Evolutionary conservation across 331 rosid species (phyloP), one percentile per base, ranked within the genome.

Genomic region (Pyracantha coccinea): DNA sequence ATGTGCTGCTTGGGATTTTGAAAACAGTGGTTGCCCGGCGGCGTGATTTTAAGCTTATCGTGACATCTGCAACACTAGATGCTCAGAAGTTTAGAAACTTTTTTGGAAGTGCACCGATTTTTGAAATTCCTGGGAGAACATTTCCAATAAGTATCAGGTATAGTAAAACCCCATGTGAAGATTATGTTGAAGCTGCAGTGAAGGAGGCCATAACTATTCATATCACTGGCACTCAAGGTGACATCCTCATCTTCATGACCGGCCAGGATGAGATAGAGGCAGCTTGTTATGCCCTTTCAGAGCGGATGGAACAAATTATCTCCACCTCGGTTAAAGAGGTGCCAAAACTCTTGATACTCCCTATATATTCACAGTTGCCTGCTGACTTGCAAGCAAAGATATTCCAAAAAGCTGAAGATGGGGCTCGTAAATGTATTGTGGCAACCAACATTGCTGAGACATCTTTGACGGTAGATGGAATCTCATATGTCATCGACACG

Each of bases 221-320:
- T 82, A 90, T 95, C 83, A 88, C 97, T 28, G 87, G 97, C 71
- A 90, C 96, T 67, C 89, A 93, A 0, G 99, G 97, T 75, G 99
- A 95, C 84, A 89, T 95, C 76, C 99, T 95, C 69, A 95, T 92
- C 77, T 95, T 95, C 84, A 92, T 92, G 99, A 95, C 97, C 13
- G 97, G 99, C 75, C 97, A 92, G 84, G 99, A 95, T 73, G 99
- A 95, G 92, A 95, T 95, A 24, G 99, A 95, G 86, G 99, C 99
- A 31, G 97, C 97, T 62, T 95, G 99, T 83, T 90, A 86, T 79
- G 76, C 99, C 75, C 92, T 95, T 68, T 93, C 96, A 12, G 99
- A 95, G 77, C 89, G 93, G 54, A 79, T 95, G 83, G 97, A 95
- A 79, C 97, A 95, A 79, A 88, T 95, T 80, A 58, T 84, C 54